Conservation (phyloP, 1,284 basidiomycete genomes). For the Lentinula novae-zelandiae region DNA sequence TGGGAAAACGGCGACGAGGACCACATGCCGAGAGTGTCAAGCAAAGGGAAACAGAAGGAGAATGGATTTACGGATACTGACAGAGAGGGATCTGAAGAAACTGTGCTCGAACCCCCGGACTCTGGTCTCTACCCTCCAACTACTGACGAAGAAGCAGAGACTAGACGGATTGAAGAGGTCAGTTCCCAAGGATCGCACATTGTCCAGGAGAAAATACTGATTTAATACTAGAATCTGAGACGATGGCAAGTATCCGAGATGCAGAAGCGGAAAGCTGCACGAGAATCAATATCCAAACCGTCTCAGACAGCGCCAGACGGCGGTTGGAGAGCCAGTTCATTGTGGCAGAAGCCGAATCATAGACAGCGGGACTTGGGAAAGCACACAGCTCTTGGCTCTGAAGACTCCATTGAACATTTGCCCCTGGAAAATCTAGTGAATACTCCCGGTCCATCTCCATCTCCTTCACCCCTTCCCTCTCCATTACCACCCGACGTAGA, state of each 20-base stretch:
- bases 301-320: slow-evolving; percentile 53
- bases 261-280: slow-evolving; percentile 59
- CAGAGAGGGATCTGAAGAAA: slow-evolving; percentile 12
- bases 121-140: slow-evolving; percentile 57
- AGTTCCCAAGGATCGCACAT: slow-evolving; percentile 17
- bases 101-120: slow-evolving; percentile 27
- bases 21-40: background rate
- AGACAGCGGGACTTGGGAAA: slow-evolving; percentile 33
- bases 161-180: slow-evolving; percentile 68
- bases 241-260: slow-evolving; percentile 73
- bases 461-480: slow-evolving; percentile 37
- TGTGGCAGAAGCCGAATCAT: slow-evolving; percentile 40
- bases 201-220: background rate
- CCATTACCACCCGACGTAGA: slow-evolving; percentile 25
- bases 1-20: slow-evolving; percentile 11
- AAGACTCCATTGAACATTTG: slow-evolving; percentile 44
- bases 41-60: slow-evolving; percentile 18
- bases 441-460: slow-evolving; percentile 33
- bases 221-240: slow-evolving; percentile 52
- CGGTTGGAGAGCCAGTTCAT: slow-evolving; percentile 49
- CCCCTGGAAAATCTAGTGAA: slow-evolving; percentile 49
- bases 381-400: slow-evolving; percentile 43
- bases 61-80: background rate
- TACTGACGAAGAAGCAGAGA: slow-evolving; percentile 61
- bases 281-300: slow-evolving; percentile 39